phyloP scores from a whole-genome alignment of 139 green algal genomes.

The Limnomonas spitsbergensis region DNA sequence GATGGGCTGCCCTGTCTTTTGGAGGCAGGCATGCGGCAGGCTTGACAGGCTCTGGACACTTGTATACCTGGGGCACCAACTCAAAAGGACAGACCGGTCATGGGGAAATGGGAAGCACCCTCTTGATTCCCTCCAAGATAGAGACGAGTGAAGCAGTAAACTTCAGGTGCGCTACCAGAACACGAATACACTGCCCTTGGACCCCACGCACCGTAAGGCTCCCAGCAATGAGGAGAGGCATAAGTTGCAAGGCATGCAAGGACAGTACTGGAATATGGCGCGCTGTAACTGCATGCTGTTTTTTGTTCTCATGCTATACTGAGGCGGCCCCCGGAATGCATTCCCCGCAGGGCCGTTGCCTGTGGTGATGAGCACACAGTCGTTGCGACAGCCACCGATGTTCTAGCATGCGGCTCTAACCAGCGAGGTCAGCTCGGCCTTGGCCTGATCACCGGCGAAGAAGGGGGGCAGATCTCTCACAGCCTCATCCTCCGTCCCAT shows the following conservation, averaged over 20 bases:
- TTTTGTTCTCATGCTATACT: too few species aligned
- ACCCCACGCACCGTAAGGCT: too few species aligned
- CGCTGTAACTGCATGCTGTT: too few species aligned
- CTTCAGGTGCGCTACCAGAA: too few species aligned
- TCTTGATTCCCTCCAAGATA: neutral
- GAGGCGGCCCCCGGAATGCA: too few species aligned
- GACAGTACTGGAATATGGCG: too few species aligned
- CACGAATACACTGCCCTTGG: too few species aligned
- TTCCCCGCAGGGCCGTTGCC: slow-evolving; percentile 40
- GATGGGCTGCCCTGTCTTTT: slow-evolving; percentile 71
- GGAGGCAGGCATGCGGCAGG: slow-evolving; percentile 64
- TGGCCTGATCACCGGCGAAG: slow-evolving; percentile 37
- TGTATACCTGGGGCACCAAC: slow-evolving; percentile 81
- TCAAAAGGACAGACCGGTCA: neutral
- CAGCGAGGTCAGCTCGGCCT: slow-evolving; percentile 76
- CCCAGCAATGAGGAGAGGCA: too few species aligned
- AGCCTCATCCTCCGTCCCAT: neutral
- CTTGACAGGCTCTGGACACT: slow-evolving; percentile 61
- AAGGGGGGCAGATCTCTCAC: neutral
- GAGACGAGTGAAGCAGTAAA: neutral
- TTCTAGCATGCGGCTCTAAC: slow-evolving; percentile 83
- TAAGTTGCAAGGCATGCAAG: too few species aligned
- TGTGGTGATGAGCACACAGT: slow-evolving; percentile 76
- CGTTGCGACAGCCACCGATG: slow-evolving; percentile 64
- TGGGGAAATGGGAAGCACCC: neutral